Conservation (phyloP, 2,329 filamentous ascomycete genomes). For the Aspergillus aculeatus region DNA sequence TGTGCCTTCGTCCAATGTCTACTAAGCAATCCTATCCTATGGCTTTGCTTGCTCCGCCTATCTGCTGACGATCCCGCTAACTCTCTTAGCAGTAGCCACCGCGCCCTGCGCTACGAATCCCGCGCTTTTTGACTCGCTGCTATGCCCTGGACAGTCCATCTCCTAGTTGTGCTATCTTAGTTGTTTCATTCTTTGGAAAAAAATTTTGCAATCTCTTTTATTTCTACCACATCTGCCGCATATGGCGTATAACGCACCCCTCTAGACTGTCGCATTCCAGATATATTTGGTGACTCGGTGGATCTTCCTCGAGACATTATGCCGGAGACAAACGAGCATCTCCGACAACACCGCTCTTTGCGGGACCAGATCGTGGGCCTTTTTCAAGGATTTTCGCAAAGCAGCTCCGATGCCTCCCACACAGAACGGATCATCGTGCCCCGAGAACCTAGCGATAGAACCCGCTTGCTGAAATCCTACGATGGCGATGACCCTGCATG, state of each 20-base stretch:
- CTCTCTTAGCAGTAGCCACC: constrained; percentile 21
- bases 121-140: constrained; percentile 8
- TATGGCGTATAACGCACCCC: background rate
- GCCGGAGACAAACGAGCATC: constrained; percentile 28
- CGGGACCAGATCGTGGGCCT: constrained; percentile 33
- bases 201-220: background rate
- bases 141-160: background rate
- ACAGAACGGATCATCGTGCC: constrained; percentile 10
- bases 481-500: constrained; percentile 36
- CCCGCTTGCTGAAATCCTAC: constrained; percentile 42
- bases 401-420: constrained; percentile 12
- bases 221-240: constrained; percentile 4
- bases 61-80: constrained; percentile 19
- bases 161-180: constrained; percentile 1
- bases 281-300: constrained; percentile 4
- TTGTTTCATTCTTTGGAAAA: background rate
- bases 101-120: constrained; percentile 23
- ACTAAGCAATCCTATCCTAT: background rate
- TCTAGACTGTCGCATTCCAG: constrained; percentile 3
- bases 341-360: constrained; percentile 28
- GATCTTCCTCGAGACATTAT: constrained; percentile 17
- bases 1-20: background rate
- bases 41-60: background rate
- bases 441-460: constrained; percentile 32
- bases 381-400: constrained; percentile 25